Conservation (phyloP, 108 stramenopile genomes). For the Hondaea fermentalgiana region DNA sequence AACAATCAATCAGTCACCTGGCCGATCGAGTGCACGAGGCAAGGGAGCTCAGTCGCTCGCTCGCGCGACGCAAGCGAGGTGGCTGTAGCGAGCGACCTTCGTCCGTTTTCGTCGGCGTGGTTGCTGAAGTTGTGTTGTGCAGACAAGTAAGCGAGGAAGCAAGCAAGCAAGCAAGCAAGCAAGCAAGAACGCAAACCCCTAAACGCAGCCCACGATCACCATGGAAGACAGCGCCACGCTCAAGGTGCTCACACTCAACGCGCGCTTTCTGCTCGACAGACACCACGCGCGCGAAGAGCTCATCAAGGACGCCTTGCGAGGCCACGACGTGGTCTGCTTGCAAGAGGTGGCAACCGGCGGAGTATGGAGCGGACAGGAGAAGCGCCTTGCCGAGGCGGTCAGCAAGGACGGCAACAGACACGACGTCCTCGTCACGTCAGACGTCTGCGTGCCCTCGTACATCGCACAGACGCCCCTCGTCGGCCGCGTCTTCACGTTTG, state of each 20-base stretch:
- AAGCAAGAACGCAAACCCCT: too few species aligned
- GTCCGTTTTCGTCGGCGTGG: too few species aligned
- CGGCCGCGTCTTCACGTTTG: neutral
- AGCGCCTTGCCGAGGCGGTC: neutral
- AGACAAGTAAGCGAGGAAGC: too few species aligned
- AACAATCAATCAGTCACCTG: too few species aligned
- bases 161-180: neutral
- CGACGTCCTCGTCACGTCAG: neutral
- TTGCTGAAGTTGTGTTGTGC: too few species aligned
- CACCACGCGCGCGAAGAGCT: neutral
- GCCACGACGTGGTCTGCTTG: constrained; percentile 6
- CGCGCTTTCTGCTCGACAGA: neutral
- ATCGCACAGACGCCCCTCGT: neutral
- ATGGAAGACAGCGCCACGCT: neutral
- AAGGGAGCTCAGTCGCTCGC: too few species aligned
- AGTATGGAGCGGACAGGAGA: neutral
- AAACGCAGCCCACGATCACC: too few species aligned
- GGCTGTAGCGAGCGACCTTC: too few species aligned
- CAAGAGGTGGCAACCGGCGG: constrained; percentile 6
- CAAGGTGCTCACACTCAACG: neutral
- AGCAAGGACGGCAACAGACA: neutral
- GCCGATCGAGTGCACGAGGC: too few species aligned
- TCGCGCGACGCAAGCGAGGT: too few species aligned
- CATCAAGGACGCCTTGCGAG: neutral
- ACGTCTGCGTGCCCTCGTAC: neutral